Evolutionary conservation across 2,329 filamentous ascomycete genomes (phyloP).

Genomic region (Ophiostoma pallidulum): DNA sequence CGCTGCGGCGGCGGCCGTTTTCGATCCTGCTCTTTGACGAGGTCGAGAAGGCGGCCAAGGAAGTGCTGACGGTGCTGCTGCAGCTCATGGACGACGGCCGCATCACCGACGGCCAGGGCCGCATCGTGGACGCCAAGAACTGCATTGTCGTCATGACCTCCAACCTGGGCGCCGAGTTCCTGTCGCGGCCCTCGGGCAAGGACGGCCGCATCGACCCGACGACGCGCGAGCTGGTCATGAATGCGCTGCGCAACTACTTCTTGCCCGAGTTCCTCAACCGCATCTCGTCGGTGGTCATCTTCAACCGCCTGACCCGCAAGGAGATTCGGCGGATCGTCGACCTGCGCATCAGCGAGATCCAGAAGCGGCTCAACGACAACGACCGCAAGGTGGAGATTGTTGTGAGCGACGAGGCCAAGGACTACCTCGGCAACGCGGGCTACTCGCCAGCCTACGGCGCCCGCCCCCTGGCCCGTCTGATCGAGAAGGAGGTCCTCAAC

Average conservation of each 20-base stretch:
- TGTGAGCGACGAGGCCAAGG: conserved; percentile 77
- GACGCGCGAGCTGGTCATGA: conserved; percentile 84
- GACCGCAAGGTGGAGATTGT: conserved; percentile 75
- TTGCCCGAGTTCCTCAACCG: conserved; percentile 97
- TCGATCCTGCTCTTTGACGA: conserved; percentile 97
- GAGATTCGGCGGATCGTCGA: conserved; percentile 97
- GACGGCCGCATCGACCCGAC: conserved; percentile 80
- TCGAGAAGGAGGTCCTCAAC: conserved; percentile 96
- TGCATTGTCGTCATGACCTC: conserved; percentile 99
- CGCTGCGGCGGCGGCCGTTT: conserved; percentile 87
- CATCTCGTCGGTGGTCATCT: conserved; percentile 93
- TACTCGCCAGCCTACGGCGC: conserved; percentile 96
- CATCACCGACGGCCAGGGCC: conserved; percentile 95
- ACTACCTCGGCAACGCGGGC: conserved; percentile 82
- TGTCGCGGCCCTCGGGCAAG: conserved; percentile 66
- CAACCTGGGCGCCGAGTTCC: conserved; percentile 89
- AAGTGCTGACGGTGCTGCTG: conserved; percentile 91
- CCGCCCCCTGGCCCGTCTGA: conserved; percentile 75
- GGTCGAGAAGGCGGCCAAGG: conserved; percentile 97
- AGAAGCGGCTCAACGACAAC: conserved; percentile 80
- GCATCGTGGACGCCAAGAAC: conserved; percentile 90
- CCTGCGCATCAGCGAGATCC: conserved; percentile 76
- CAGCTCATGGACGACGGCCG: conserved; percentile 99
- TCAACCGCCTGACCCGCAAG: conserved; percentile 82
- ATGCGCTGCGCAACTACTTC: conserved; percentile 87